Conservation (phyloP, 129 eudicot genomes). For the Artemisia tridentata region DNA sequence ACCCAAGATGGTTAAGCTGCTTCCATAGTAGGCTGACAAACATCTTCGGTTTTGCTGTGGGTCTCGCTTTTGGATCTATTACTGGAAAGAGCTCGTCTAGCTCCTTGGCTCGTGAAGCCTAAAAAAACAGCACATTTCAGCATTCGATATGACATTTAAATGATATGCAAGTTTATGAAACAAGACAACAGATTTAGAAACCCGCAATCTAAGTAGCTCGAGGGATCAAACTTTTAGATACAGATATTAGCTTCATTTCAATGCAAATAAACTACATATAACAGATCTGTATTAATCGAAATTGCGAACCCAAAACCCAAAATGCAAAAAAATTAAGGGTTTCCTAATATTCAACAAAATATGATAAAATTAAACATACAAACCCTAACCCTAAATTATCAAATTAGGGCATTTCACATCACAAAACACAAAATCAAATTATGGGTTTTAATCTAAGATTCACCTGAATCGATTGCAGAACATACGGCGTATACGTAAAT, state of each 20-base stretch:
- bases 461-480: slow-evolving; percentile 59
- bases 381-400: neutral
- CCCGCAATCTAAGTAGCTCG: too few species aligned
- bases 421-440: neutral
- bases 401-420: neutral
- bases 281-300: too few species aligned
- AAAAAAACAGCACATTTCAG: neutral
- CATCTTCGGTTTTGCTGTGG: slow-evolving; percentile 73
- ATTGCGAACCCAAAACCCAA: neutral
- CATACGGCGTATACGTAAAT: slow-evolving; percentile 64
- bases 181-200: too few species aligned
- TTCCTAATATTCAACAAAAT: neutral
- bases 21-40: slow-evolving; percentile 80
- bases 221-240: too few species aligned
- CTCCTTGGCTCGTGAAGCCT: slow-evolving; percentile 69
- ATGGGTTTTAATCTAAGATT: neutral
- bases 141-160: too few species aligned
- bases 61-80: slow-evolving; percentile 66
- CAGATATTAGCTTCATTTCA: too few species aligned
- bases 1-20: slow-evolving; percentile 97
- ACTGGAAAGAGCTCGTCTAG: slow-evolving; percentile 79
- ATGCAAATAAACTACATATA: too few species aligned
- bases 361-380: neutral
- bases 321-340: neutral
- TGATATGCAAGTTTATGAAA: too few species aligned